Evolutionary conservation across 2,329 filamentous ascomycete genomes (phyloP).

Genomic region (Leptographium flavum): DNA sequence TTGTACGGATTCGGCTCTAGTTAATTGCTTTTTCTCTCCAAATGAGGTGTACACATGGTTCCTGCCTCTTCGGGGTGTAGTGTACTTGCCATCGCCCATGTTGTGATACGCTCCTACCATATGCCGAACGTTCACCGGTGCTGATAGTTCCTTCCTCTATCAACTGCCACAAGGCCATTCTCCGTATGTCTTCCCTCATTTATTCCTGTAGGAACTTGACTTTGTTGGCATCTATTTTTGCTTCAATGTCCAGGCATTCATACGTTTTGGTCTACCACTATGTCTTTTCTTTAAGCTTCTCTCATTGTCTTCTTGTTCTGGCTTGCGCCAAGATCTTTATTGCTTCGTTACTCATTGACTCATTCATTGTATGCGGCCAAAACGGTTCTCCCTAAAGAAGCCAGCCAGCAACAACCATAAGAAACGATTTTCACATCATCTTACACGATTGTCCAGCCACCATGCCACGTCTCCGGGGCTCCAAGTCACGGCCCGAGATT

Average conservation of each 20-base stretch:
- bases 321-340: background rate
- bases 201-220: background rate
- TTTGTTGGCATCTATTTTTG: background rate
- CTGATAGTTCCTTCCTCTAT: background rate
- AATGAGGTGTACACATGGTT: no score
- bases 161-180: no score
- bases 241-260: background rate
- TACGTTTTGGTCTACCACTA: background rate
- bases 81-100: no score
- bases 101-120: no score
- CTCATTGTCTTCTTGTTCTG: background rate
- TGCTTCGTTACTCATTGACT: background rate
- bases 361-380: no score
- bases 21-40: background rate
- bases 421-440: background rate
- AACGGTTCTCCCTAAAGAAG: background rate
- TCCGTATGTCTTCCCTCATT: background rate
- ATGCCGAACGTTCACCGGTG: no score
- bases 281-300: background rate
- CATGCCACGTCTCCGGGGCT: conserved; percentile 12
- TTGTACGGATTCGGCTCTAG: conserved; percentile 2
- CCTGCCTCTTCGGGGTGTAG: no score
- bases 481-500: conserved; percentile 27
- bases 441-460: background rate
- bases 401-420: background rate